Evolutionary conservation across 2,329 filamentous ascomycete genomes (phyloP), one percentile per base, ranked within the genome.

Genomic region (Emmonsiellopsis sp.): DNA sequence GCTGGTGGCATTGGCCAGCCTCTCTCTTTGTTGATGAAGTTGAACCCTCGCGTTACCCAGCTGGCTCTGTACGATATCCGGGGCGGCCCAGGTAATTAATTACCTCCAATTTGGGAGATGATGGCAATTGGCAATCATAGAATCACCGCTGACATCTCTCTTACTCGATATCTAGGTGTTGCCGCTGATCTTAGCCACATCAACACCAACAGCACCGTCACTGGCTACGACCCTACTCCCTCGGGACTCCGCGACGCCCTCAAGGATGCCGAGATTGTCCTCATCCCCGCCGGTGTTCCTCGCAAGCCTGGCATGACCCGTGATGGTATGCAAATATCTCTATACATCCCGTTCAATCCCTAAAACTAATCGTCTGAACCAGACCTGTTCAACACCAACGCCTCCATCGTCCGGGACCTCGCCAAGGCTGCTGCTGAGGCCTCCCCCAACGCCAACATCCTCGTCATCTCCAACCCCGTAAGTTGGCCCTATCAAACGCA

Each of bases 351-450:
- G 32, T 45, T n/a, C 21, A 11, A 32, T 31, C 2, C 10, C 21
- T 32, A 33, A 36, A 10, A 36, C 36, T 47, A 13, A 47, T 14
- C 10, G n/a, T 33, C 13, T n/a, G 8, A 5, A 14, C 17, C 52
- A 84, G 92, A 98, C 74, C 86, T 98, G 61, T 98, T 98, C 90
- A 97, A 97, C 85, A 98, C 92, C 82, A 98, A 98, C 77, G 93
- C 93, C 75, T 95, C 89, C 72, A 98, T 98, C 74, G 93, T 98
- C 73, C 91, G 92, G 70, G 93, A 97, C 77, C 85, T 98, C 62
- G 91, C 92, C 78, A 95, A 95, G 84, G 91, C 90, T 67, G 85
- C 84, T 69, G 93, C 93, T 68, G 84, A 95, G 68, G 82, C 88
- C 64, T 82, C 86, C 70, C 93, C 93, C 67, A 81, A 96, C 61